These are phyloP conservation scores for Xylogone sp. DNA, from an alignment of 2,329 filamentous ascomycete genomes.

Conservation along the genomic window DNA sequence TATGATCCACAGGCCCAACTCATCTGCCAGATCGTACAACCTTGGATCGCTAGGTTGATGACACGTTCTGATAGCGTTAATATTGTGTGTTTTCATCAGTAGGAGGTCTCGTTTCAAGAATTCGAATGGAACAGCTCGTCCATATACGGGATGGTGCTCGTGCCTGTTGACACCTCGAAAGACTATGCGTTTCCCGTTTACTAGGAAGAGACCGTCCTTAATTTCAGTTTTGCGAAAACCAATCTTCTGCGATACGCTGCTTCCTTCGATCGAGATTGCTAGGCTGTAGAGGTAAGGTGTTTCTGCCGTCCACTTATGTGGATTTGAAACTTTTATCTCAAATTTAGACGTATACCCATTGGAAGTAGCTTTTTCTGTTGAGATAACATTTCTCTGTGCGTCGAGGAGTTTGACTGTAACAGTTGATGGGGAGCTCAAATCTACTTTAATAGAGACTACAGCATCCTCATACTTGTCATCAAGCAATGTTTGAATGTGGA, in stretches of 20 bases:
- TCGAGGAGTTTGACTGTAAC: conserved; percentile 40
- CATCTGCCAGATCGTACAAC: conserved; percentile 58
- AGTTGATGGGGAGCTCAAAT: conserved; percentile 32
- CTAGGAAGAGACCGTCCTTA: conserved; percentile 53
- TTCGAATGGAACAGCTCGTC: conserved; percentile 47
- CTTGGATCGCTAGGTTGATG: conserved; percentile 64
- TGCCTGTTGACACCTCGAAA: conserved; percentile 66
- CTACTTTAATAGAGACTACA: conserved; percentile 44
- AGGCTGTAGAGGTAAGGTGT: conserved; percentile 58
- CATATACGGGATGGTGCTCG: conserved; percentile 61
- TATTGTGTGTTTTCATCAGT: conserved; percentile 67
- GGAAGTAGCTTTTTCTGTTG: conserved; percentile 26
- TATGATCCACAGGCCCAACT: conserved; percentile 62
- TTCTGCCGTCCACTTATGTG: conserved; percentile 67
- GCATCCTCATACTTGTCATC: conserved; percentile 48
- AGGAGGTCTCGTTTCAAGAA: conserved; percentile 55
- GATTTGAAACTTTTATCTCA: conserved; percentile 38
- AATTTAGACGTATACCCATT: conserved; percentile 10
- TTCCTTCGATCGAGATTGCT: conserved; percentile 11
- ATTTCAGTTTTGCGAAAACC: conserved; percentile 64
- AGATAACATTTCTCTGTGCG: conserved; percentile 34
- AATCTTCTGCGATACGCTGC: conserved; percentile 47
- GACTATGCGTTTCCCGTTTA: conserved; percentile 59
- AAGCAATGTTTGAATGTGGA: conserved; percentile 51
- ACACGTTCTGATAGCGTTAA: conserved; percentile 66